Base-by-base conservation (phyloP, 2,329 filamentous ascomycete species). In the Fusarium sp. region DNA sequence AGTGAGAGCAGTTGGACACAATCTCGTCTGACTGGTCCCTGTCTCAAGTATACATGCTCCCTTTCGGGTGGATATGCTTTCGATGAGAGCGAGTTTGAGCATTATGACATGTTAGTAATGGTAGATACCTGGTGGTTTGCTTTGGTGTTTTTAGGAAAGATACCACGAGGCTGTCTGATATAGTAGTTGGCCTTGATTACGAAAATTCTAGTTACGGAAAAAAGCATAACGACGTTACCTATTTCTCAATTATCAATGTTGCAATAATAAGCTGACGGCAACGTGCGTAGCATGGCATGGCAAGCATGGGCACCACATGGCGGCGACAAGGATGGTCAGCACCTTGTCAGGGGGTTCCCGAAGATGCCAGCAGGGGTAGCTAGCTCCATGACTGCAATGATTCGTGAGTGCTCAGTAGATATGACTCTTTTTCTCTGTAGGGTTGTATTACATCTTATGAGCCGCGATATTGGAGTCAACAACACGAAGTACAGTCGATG, bases 241-340 rank as follows among this genome's bases (percentile, higher is more conserved):
- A 24, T 30, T n/a, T 24, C 41, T 35, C 17, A n/a, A 57, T 32
- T 47, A 17, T 17, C 26, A 55, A 30, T 35, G 32, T 30, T 41
- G 28, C 13, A 24, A 35, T 45, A 57, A 35, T 62, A 55, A 66
- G 66, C 71, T 73, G 66, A 55, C 45, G 26, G 45, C 36, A 50
- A 64, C 50, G 47, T 42, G 51, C 56, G 61, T n/a, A 65, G 60
- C 71, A 73, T 70, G 71, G 71, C 54, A 28, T 70, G 71, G 71
- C 54, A 28, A 60, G 60, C 71, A 73, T 70, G 71, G 71, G 51
- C 61, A 62, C 72, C 72, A 74, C 72, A 75, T 74, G 72, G 72
- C 63, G 24, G 42, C 50, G 36, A 35, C 72, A 75, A 56, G 72
- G 72, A 63, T 74, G 32, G 24, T 73, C 35, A 74, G 53, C 66